These are phyloP conservation scores for Penicillium griseofulvum DNA, from an alignment of 2,329 filamentous ascomycete species.

Conservation along the genomic window DNA sequence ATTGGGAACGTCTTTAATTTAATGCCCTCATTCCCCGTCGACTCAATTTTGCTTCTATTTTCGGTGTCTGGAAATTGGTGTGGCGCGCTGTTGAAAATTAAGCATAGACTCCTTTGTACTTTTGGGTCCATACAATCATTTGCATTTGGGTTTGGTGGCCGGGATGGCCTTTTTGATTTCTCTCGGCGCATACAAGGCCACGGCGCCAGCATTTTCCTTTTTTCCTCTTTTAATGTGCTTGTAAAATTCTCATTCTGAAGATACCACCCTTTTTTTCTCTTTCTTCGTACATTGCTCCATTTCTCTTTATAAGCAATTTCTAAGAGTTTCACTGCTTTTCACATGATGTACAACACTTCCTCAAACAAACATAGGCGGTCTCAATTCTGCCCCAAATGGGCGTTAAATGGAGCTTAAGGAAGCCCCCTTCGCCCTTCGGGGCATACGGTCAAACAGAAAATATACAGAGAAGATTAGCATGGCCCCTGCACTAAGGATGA, in stretches of 20 bases:
- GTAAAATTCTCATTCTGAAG: neutral
- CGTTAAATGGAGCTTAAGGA: neutral
- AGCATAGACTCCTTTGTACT: constrained; percentile 4
- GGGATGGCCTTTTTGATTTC: neutral
- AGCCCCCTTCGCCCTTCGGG: neutral
- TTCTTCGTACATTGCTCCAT: neutral
- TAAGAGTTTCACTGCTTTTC: too few species aligned
- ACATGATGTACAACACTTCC: too few species aligned
- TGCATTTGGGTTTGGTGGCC: constrained; percentile 6
- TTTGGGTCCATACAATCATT: constrained; percentile 3
- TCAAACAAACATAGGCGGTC: too few species aligned
- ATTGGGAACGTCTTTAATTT: neutral
- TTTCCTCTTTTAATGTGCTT: neutral
- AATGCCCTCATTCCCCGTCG: neutral
- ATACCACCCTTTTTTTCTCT: neutral
- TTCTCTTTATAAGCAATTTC: too few species aligned
- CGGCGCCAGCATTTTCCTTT: neutral
- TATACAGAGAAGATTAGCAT: constrained; percentile 79
- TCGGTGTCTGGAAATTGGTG: constrained; percentile 3
- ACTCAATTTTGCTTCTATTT: neutral
- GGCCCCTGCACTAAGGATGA: constrained; percentile 90
- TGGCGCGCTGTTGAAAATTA: constrained; percentile 5
- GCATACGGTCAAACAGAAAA: constrained; percentile 57
- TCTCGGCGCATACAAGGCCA: neutral
- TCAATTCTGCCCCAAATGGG: too few species aligned